Evolutionary conservation across 768 basidiomycete species (phyloP), one percentile per base, ranked within the genome.

Genomic region (Boletus rubroflammeus): DNA sequence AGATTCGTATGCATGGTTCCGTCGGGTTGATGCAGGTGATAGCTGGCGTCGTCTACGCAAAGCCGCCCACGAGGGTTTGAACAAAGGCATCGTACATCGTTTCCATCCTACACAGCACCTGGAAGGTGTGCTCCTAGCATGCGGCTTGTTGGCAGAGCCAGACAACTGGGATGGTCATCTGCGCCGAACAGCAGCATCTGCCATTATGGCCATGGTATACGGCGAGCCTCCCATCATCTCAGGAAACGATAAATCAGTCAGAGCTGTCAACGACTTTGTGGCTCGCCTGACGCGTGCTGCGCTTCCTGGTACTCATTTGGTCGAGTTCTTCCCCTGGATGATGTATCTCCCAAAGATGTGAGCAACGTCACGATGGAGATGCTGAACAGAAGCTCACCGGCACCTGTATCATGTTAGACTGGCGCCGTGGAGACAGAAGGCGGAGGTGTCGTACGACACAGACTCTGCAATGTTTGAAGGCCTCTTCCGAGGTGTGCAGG

Each of bases 301-400:
- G 9, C 62, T 66, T 34, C 75, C 75, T 35, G 76, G 76, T 3
- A 62, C 66, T 28, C 69, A 69, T 54, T 28, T 72, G 25, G 74
- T 74, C 23, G 75, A 75, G 52, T 64, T 70, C 46, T 71, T 75
- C 48, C 67, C 72, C 2, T 67, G 61, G 53, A 66, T 76, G 63
- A 61, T 59, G 39, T 53, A 64, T 38, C 50, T 76, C 8, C 74
- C 74, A 0, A 26, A 46, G 8, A 65, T 55, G 50, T 38, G 29
- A 46, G 43, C 34, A n/a, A 21, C 2, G 11, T 45, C 19, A 14
- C 9, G n/a, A 1, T 26, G 9, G 32, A 15, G 15, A 25, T 17
- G 8, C 17, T n/a, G 14, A 25, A n/a, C 25, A 25, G 7, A 8
- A 6, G 3, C 25, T 45, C n/a, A n/a, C n/a, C n/a, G n/a, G n/a